Base-by-base conservation (phyloP, 192 early-diverging fungal species). In the Coemansia sp. region DNA sequence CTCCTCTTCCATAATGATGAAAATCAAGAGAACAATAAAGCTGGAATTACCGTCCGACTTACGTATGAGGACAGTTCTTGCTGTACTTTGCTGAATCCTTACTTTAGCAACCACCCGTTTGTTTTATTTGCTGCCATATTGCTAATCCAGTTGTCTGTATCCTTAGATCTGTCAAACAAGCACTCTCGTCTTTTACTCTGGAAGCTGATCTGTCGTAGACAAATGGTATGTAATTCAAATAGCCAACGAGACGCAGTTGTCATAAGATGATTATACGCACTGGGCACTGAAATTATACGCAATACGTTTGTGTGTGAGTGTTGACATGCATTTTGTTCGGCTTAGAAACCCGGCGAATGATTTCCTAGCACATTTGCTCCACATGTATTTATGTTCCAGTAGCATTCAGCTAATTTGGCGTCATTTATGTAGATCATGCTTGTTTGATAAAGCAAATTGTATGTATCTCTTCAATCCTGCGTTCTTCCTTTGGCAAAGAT, bases 31-130 rank as follows among this genome's bases (percentile, higher is more conserved):
- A 84, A 82, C 68, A 82, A 81, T n/a, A 81, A 80, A 80, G 81
- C 82, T 87, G 85, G 85, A 87, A 87, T 87, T 87, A 87, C 85
- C 85, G 85, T 78, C 85, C 80, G 83, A 87, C 56, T 43, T 64
- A 60, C 41, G 60, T 63, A 80, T 84, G 85, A 84, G 73, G 84
- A 81, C 72, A 75, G 79, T 84, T 84, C 80, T 83, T 66, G 66
- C 80, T 84, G 71, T 28, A 51, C 17, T 36, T 34, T 16, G 6
- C n/a, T 16, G 28, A 51, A 18, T 18, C 32, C 6, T 17, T 23
- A 6, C 4, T n/a, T 7, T 16, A 37, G 10, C 16, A 11, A 9
- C 32, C 32, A 10, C 6, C 32, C 7, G 32, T 11, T 36, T 51
- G 14, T 37, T 36, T 32, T 51, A 11, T 14, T 11, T 18, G n/a